Evolutionary conservation across 169 alveolate species (phyloP).

Genomic region (Ichthyophthirius multifiliis): DNA sequence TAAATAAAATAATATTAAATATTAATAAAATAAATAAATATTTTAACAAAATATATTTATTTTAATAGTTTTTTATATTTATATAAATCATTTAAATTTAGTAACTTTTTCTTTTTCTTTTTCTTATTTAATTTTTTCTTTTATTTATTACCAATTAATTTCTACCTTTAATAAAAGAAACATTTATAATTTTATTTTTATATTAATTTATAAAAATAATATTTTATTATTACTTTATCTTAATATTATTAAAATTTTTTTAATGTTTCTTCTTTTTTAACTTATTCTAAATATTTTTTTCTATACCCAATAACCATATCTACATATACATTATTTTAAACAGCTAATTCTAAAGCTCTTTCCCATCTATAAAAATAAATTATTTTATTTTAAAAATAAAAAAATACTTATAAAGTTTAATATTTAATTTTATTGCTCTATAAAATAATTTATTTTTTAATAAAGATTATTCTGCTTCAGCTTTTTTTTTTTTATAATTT

Average conservation of each 20-base stretch:
- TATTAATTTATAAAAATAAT: not conserved
- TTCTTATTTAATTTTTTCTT: constrained; percentile 68
- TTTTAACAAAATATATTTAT: no score
- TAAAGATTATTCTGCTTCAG: constrained; percentile 80
- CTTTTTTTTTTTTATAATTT: constrained; percentile 25
- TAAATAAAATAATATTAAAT: no score
- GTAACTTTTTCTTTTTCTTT: constrained; percentile 69
- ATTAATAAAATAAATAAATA: no score
- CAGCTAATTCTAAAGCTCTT: constrained; percentile 85
- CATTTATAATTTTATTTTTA: not conserved
- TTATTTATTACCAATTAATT: constrained; percentile 71
- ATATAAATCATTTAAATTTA: no score
- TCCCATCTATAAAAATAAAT: constrained; percentile 74
- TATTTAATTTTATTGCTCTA: constrained; percentile 85
- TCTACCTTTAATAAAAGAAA: not conserved
- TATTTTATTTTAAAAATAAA: not conserved
- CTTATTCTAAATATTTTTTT: constrained; percentile 60
- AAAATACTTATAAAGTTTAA: constrained; percentile 45
- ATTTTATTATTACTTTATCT: constrained; percentile 39
- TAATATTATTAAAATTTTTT: constrained; percentile 62
- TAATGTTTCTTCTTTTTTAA: constrained; percentile 70
- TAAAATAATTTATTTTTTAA: constrained; percentile 68
- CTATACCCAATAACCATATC: constrained; percentile 88
- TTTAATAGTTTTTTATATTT: no score
- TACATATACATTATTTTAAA: constrained; percentile 71